phyloP scores from a whole-genome alignment of 208 protist species.

The Leishmania martiniquensis region DNA sequence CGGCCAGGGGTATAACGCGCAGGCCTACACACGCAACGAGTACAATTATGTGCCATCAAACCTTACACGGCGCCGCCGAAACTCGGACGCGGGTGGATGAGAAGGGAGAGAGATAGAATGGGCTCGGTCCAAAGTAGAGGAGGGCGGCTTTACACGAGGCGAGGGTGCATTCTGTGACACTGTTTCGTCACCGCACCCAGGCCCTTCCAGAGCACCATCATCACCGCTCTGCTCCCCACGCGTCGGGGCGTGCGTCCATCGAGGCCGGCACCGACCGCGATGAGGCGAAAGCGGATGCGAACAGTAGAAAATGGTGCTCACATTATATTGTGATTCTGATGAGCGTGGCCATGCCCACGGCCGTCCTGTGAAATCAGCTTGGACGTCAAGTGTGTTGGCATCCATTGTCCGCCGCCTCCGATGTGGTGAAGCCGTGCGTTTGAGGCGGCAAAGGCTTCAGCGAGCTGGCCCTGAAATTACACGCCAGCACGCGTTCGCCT shows the following conservation, averaged over 20 bases:
- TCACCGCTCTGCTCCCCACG: not conserved
- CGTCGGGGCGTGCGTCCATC: not conserved
- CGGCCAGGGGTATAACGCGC: constrained; percentile 51
- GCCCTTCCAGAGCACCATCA: not conserved
- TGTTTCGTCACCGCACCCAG: not conserved
- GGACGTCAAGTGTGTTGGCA: not conserved
- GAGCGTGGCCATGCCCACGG: not conserved
- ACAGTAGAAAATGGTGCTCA: not conserved
- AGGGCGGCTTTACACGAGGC: not conserved
- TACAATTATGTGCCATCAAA: constrained; percentile 30
- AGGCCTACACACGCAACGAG: constrained; percentile 42
- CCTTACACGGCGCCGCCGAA: constrained; percentile 11
- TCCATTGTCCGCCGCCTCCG: not conserved
- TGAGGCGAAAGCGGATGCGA: not conserved
- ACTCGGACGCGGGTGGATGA: not conserved
- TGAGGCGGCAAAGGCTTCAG: not conserved
- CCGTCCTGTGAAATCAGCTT: not conserved
- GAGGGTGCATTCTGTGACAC: not conserved
- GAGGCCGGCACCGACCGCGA: not conserved
- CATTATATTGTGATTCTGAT: not conserved
- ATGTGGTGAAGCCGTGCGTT: not conserved
- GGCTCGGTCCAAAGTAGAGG: not conserved
- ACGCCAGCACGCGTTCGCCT: not conserved
- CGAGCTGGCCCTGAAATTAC: not conserved
- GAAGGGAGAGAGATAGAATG: not conserved